Base-by-base conservation (phyloP, 2,329 filamentous ascomycete genomes). In the Penicillium thymicola region DNA sequence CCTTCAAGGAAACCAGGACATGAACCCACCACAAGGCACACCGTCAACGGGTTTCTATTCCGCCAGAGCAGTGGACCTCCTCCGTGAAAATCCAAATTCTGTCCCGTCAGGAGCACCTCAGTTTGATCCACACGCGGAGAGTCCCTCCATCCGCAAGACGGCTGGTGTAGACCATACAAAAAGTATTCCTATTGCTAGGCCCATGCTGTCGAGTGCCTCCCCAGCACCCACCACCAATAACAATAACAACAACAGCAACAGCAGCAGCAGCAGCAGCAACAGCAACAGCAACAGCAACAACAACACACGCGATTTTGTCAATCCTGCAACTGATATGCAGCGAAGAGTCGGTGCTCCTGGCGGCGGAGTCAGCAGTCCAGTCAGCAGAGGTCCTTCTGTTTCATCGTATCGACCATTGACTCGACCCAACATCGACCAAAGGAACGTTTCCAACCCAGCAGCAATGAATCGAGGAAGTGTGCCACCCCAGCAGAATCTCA, bases 81-180 rank as follows among this genome's bases (percentile, higher is more conserved):
- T 87, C 5, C 78, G 82, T 6, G 81, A 84, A 55, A 77, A 79
- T 62, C 77, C 72, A 40, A 76, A 78, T 60, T 71, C 64, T 45
- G 76, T 70, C 10, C 75, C 76, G 34, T 68, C 73, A 4, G 72
- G 79, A 4, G 71, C 75, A 5, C 78, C 84, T 13, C 77, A 81
- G 25, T 93, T 92, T 72, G 88, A 92, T 65, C 89, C 88, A 3
- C 86, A 86, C 56, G 81, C 85, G 6, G 88, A 92, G 66, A 90
- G 87, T 59, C 92, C 92, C 0, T 94, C 92, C 0, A 92, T 96
- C 68, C 85, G 90, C 59, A 92, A 93, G 70, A 97, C 93, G 0
- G 89, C 89, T 0, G 92, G 92, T 2, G 83, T 97, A 38, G 91
- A 97, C 67, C 90, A 95, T 68, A 85, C 78, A 23, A 87, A 85